Percentiles rank a stretch among this genome's conserved stretches.
Conservation (phyloP, 2,329 filamentous ascomycete species). For the Botrytis galanthina region DNA sequence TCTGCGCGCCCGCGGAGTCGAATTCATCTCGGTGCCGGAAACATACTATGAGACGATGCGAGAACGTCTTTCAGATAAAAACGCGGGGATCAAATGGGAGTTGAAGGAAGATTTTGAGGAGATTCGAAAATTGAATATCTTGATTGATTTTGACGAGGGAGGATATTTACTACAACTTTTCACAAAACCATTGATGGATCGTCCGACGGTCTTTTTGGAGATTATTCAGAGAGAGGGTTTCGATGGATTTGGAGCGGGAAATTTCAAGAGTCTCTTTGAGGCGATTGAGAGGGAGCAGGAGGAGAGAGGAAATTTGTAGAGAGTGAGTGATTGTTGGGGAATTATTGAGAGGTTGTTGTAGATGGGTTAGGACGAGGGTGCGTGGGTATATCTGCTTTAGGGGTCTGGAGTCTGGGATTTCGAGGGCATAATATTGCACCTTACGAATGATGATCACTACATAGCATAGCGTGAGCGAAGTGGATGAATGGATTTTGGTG, state of each 20-base stretch:
- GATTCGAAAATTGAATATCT: conserved; percentile 74
- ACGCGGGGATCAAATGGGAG: conserved; percentile 47
- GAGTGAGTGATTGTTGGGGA: too few relatives aligned
- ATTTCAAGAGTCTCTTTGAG: conserved; percentile 94
- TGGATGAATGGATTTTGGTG: not conserved
- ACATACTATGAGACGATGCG: conserved; percentile 83
- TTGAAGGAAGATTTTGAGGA: conserved; percentile 78
- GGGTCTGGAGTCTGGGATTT: not conserved
- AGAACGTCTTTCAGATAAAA: conserved; percentile 62
- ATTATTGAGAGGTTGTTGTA: not conserved
- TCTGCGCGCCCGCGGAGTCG: conserved; percentile 80
- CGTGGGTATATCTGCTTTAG: not conserved
- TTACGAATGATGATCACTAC: not conserved
- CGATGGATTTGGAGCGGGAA: conserved; percentile 88
- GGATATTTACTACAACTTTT: conserved; percentile 79
- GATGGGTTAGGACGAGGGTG: not conserved
- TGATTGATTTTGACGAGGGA: conserved; percentile 93
- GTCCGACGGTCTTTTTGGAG: conserved; percentile 93
- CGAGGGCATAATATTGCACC: not conserved
- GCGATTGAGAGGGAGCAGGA: conserved; percentile 93
- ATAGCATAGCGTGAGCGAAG: not conserved
- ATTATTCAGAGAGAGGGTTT: conserved; percentile 93
- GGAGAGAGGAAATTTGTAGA: conserved; percentile 74
- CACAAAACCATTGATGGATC: conserved; percentile 87
- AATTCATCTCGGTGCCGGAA: conserved; percentile 87